Percentiles rank a stretch among this genome's conserved stretches.
phyloP scores from a whole-genome alignment of 345 rosid species.

The Syzygium oleosum region DNA sequence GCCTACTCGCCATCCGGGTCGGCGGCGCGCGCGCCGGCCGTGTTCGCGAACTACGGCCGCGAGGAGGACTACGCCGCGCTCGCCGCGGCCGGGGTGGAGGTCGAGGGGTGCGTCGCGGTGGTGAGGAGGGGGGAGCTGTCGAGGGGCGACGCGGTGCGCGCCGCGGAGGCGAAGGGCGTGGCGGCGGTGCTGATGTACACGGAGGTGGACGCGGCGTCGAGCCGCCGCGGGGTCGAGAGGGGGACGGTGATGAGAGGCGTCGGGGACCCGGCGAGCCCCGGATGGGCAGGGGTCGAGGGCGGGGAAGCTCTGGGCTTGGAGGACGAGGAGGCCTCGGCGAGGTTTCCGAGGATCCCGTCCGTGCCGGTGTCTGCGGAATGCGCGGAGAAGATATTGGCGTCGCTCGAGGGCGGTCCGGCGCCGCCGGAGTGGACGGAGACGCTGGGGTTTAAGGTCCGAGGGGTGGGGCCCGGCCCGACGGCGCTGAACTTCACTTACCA shows the following conservation, averaged over 20 bases:
- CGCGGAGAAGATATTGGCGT: conserved; percentile 57
- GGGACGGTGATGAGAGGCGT: conserved; percentile 92
- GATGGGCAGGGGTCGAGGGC: conserved; percentile 73
- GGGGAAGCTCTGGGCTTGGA: conserved; percentile 60
- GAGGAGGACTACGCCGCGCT: conserved; percentile 67
- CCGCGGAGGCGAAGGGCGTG: conserved; percentile 68
- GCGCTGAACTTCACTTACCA: conserved; percentile 65
- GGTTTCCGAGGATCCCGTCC: conserved; percentile 73
- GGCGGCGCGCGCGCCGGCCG: conserved; percentile 36
- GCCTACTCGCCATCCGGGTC: conserved; percentile 90
- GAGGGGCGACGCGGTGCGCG: conserved; percentile 53
- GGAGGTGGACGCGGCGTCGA: conserved; percentile 44
- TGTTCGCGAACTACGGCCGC: conserved; percentile 67
- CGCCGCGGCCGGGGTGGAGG: conserved; percentile 46
- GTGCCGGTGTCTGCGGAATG: conserved; percentile 64
- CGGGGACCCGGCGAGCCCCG: conserved; percentile 93
- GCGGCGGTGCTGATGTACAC: conserved; percentile 66
- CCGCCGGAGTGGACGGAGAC: conserved; percentile 56
- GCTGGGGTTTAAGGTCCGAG: conserved; percentile 22
- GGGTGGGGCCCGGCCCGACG: conserved; percentile 68
- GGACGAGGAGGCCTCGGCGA: conserved; percentile 38
- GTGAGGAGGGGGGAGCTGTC: conserved; percentile 53
- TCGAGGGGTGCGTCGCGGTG: conserved; percentile 52
- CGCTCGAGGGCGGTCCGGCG: conserved; percentile 44
- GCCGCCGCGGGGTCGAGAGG: conserved; percentile 48